Base-by-base conservation (phyloP, 2,329 filamentous ascomycete genomes). In the Hypoxylon sp. region DNA sequence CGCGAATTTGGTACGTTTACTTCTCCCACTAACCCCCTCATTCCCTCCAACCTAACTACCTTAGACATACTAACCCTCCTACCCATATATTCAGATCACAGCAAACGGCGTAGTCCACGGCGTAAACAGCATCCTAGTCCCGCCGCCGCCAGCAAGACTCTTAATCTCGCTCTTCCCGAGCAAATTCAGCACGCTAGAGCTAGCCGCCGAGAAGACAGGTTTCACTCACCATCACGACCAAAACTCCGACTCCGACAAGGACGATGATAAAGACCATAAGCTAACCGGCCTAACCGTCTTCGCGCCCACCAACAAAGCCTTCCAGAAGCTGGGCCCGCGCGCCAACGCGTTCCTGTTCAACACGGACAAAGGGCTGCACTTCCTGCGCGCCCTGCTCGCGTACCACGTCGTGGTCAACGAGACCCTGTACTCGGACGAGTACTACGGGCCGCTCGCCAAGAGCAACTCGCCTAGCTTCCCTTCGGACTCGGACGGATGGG, bases 311-410 rank as follows among this genome's bases (percentile, higher is more conserved):
- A 96, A 97, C 78, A 74, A 72, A 3, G 92, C 91, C n/a, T 96
- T 93, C 75, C 67, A 80, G 63, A 82, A 82, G 59, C 84, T 97
- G 1, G 90, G 91, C 0, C 79, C 82, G 1, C 77, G 70, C 46
- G 82, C 87, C 63, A 95, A 93, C 66, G 89, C 86, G 15, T 97
- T 96, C 78, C 78, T 97, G 3, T 97, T 97, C 79, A 81, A 80
- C 70, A 89, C 87, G 51, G 76, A 82, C 19, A 81, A 78, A 42
- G 92, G 92, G 1, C 76, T 80, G 57, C 86, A 86, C 69, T 96
- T 90, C 67, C 80, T 97, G 12, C 84, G 82, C 59, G 90, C 90
- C 0, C 75, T 96, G 34, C 76, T 70, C 29, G 56, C 63, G 48
- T 70, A 70, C 59, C 68, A 70, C 60, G 34, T 65, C 52, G 67